Evolutionary conservation across 495 filamentous ascomycete genomes (phyloP), one percentile per base, ranked within the genome.

Genomic region (Lasiosphaeria hispida): DNA sequence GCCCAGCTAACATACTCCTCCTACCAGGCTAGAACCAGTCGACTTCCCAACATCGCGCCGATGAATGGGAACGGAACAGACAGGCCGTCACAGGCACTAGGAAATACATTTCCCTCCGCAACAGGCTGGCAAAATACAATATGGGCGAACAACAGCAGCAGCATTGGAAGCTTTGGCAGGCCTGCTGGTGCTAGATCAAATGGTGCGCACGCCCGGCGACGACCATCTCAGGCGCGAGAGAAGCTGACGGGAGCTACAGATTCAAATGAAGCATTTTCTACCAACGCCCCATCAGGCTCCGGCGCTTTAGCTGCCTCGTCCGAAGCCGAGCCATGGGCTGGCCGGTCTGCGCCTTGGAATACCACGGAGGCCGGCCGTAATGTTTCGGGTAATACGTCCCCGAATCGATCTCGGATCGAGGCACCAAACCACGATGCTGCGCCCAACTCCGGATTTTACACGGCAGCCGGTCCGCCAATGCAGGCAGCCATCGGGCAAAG

Each of bases 301-400:
- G 78, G 85, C 23, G 87, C 87, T 35, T 67, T 91, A 33, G 68
- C 88, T 41, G 76, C 83, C 2, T 78, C 84, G 2, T 89, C 87
- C 1, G 85, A 87, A 62, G 80, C 83, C 1, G 85, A 90, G 63
- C 83, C 63, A 4, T 70, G 65, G 63, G 63, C 66, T 30, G 75
- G 75, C 13, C 68, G 76, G 35, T 79, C 75, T 39, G 58, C 76
- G 3, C 77, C 80, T 0, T 89, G 86, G 87, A 77, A 74, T 54
- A 71, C 77, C 4, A 63, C 81, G 15, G 82, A 83, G 52, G 69
- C 73, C 23, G n/a, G 58, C 7, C 64, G 69, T 17, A 61, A 45
- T 40, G 53, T 52, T 5, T 67, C 69, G 4, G 69, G 63, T 40
- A 66, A 56, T 40, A 68, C 65, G 15, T 71, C 71, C 7, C 71